phyloP scores from a whole-genome alignment of 202 grass and related monocot genomes.

The Panicum virgatum region DNA sequence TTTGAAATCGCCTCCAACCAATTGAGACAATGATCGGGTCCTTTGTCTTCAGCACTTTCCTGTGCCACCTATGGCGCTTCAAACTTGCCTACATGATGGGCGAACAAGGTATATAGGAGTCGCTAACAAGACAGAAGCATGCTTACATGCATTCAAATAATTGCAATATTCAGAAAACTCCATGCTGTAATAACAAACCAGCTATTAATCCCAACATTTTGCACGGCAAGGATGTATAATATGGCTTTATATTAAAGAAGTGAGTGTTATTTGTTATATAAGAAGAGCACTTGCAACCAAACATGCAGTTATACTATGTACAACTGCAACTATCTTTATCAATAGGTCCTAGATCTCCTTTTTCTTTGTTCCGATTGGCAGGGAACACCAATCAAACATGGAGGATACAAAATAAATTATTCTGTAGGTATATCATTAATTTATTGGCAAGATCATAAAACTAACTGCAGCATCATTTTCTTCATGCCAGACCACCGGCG shows the following conservation, averaged over 20 bases:
- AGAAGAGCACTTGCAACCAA: not conserved
- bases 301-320: conserved; percentile 4
- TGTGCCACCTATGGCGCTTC: conserved; percentile 96
- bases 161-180: conserved; percentile 19
- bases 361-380: not conserved
- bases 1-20: conserved; percentile 94
- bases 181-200: not conserved
- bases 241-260: conserved; percentile 31
- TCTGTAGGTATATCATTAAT: not conserved
- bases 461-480: not conserved
- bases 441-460: not conserved
- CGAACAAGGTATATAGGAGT: conserved; percentile 26
- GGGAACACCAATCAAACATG: not conserved
- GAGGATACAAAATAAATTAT: conserved; percentile 7
- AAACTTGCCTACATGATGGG: conserved; percentile 49
- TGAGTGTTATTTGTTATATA: conserved; percentile 5
- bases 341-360: not conserved
- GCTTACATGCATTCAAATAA: not conserved
- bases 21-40: conserved; percentile 92
- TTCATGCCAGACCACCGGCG: not conserved
- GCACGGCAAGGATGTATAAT: not conserved
- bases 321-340: not conserved
- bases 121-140: not conserved
- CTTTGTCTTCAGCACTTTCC: conserved; percentile 86
- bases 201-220: not conserved